Conservation (phyloP, 176 grass and related monocot species). For the Coix lacrymajobi region DNA sequence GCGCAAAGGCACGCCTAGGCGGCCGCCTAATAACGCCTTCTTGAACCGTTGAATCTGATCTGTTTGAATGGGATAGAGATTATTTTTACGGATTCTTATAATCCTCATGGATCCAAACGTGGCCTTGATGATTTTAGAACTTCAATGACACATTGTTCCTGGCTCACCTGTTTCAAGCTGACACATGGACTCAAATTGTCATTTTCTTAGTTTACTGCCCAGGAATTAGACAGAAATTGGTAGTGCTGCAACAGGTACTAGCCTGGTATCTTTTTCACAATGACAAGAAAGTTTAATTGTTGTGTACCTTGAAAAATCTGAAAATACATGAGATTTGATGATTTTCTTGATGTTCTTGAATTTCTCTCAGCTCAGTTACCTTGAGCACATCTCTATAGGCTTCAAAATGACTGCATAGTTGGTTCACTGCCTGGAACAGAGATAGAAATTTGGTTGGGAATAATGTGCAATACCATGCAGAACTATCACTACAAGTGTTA, state of each 20-base stretch:
- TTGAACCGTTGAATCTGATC: too few species aligned
- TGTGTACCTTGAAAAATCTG: conserved; percentile 86
- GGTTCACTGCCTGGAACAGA: conserved; percentile 78
- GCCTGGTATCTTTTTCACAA: neutral
- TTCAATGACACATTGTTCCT: neutral
- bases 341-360: conserved; percentile 99
- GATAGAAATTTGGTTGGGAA: neutral
- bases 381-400: conserved; percentile 92
- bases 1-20: too few species aligned
- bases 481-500: neutral
- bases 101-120: too few species aligned
- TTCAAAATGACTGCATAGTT: conserved; percentile 95
- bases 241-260: neutral
- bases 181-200: conserved; percentile 4
- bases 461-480: neutral
- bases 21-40: too few species aligned
- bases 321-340: conserved; percentile 96
- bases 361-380: conserved; percentile 90
- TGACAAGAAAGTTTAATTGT: conserved; percentile 3
- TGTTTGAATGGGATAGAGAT: too few species aligned
- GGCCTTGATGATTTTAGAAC: neutral
- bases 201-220: conserved; percentile 4
- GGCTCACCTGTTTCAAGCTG: neutral
- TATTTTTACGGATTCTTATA: too few species aligned
- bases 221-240: neutral